Base-by-base conservation (phyloP, 176 grass and related monocot genomes). In the Lolium rigidum region DNA sequence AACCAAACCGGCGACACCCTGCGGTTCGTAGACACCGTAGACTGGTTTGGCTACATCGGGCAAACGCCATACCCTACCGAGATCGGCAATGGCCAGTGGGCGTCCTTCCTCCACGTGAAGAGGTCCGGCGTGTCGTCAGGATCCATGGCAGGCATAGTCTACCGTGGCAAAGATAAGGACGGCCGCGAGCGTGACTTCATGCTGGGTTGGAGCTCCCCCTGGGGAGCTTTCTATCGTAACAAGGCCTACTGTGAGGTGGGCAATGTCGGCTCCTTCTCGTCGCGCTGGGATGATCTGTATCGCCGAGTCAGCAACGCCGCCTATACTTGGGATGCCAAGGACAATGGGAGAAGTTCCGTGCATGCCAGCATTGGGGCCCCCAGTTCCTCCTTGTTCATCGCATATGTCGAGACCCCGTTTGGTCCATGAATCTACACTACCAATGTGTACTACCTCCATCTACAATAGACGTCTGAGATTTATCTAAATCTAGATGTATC, bases 181-280 rank as follows among this genome's bases (percentile, higher is more conserved):
- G 61, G 61, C 61, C 61, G 24, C 3, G 61, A 65, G 9, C 24
- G 22, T 11, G 61, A 65, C 61, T 65, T 28, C 61, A 24, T 65
- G 61, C 22, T 65, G 3, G 61, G 22, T 25, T 65, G 61, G 61
- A 64, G 61, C 22, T 10, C 61, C 61, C 21, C 61, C 24, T 28
- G 61, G 61, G 24, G 61, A 24, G 24, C 22, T 35, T 35, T 35
- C 61, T 65, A 65, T 22, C 61, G 61, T 12, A 65, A 65, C 61
- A 65, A 65, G 61, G 61, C 61, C 24, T 65, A 65, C 24, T 65
- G 61, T 28, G 61, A 65, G 61, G 20, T 65, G 10, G 61, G 61
- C 9, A 28, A 4, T 12, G 22, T 65, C 3, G 61, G 20, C 22
- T 24, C 22, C 24, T 65, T 65, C 61, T 22, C 7, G 20, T 21